A percentile compares a stretch with the other conserved stretches of the same genome.
Evolutionary conservation across 306 rosid genomes (phyloP).

Genomic region (Myrica gale): DNA sequence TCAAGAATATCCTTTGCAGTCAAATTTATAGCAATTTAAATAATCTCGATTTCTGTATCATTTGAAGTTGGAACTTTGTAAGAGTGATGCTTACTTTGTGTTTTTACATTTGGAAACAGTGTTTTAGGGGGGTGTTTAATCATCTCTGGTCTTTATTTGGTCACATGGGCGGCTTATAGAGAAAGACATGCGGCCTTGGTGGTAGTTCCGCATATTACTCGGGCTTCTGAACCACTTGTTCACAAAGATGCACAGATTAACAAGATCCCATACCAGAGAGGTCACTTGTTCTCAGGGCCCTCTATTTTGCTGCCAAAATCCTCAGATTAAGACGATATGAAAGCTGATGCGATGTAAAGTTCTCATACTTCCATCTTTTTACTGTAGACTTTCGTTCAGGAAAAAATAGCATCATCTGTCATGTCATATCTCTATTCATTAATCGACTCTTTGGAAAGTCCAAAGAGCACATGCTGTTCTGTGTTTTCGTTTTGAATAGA

Average conservation of each 20-base stretch:
- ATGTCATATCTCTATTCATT: background rate
- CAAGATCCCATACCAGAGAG: constrained; percentile 46
- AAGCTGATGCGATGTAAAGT: constrained; percentile 28
- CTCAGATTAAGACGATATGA: constrained; percentile 46
- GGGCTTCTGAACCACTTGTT: constrained; percentile 63
- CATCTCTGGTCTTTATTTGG: constrained; percentile 71
- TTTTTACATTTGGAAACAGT: constrained; percentile 43
- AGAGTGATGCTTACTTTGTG: constrained; percentile 28
- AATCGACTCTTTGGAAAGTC: constrained; percentile 2
- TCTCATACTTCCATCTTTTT: constrained; percentile 17
- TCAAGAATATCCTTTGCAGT: background rate
- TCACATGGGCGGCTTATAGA: constrained; percentile 77
- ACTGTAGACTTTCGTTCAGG: background rate
- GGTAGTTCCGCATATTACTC: constrained; percentile 32
- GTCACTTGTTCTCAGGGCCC: constrained; percentile 51
- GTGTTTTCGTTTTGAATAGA: background rate
- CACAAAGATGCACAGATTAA: constrained; percentile 36
- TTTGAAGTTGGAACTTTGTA: constrained; percentile 1
- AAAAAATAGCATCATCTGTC: background rate
- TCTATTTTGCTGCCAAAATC: constrained; percentile 42
- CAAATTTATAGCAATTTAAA: background rate
- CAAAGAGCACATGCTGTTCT: background rate
- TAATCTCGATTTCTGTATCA: background rate
- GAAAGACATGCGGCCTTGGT: constrained; percentile 49
- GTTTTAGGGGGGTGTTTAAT: constrained; percentile 79